These are phyloP conservation scores for Diaporthe amygdali DNA, from an alignment of 2,329 filamentous ascomycete genomes.

Conservation along the genomic window DNA sequence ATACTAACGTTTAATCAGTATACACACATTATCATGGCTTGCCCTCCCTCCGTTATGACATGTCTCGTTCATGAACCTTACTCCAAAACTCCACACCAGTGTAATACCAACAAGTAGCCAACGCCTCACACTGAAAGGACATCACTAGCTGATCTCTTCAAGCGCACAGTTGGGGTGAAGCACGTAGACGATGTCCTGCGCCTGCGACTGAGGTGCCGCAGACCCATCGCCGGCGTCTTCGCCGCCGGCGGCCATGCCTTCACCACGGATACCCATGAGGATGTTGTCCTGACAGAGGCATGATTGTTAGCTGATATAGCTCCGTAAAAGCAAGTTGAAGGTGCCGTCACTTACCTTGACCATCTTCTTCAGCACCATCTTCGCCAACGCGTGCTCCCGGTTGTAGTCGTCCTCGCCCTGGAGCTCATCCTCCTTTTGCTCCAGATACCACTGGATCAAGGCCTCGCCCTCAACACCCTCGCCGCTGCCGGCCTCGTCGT, in stretches of 20 bases:
- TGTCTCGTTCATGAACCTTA: slow-evolving; percentile 2
- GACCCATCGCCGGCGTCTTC: slow-evolving; percentile 47
- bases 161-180: slow-evolving; percentile 93
- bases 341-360: slow-evolving; percentile 73
- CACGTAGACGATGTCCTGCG: slow-evolving; percentile 74
- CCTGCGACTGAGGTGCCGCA: slow-evolving; percentile 40
- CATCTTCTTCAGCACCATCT: slow-evolving; percentile 93
- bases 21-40: slow-evolving; percentile 17
- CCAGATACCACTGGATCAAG: slow-evolving; percentile 87
- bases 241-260: slow-evolving; percentile 57
- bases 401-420: slow-evolving; percentile 82
- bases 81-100: slow-evolving; percentile 11
- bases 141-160: slow-evolving; percentile 57
- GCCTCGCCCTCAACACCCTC: slow-evolving; percentile 87
- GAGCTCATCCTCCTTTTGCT: slow-evolving; percentile 86
- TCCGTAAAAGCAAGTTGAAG: neutral
- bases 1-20: neutral
- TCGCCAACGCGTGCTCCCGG: slow-evolving; percentile 72
- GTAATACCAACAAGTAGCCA: neutral
- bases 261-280: slow-evolving; percentile 77
- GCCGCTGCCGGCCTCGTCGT: slow-evolving; percentile 76
- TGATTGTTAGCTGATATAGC: slow-evolving; percentile 33
- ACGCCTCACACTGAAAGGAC: neutral
- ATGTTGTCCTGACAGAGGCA: slow-evolving; percentile 75
- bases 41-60: neutral